Evolutionary conservation across 169 alveolate genomes (phyloP), one percentile per base, ranked within the genome.

Genomic region (Plasmodium billcollinsi): DNA sequence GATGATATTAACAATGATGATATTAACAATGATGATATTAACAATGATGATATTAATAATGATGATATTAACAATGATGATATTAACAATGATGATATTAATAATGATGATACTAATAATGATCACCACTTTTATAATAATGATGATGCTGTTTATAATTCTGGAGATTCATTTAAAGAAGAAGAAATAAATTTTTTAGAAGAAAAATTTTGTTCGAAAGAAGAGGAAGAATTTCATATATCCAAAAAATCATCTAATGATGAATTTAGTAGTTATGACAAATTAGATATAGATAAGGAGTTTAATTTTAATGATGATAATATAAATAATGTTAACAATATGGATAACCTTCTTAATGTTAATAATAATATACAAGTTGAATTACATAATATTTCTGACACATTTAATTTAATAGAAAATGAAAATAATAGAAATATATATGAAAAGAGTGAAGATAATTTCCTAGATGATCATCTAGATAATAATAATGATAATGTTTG

Each of bases 251-350:
- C 11, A 21, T 15, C 21, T 47, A 7, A 12, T 20, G 66, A 49
- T 45, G 62, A 78, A 24, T 11, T 24, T 49, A 6, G 7, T 18
- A 29, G 67, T 29, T 39, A 39, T 39, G 47, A 39, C 0, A 1
- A 39, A 6, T 29, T 52, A 43, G 89, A 78, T 58, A 5, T 66
- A 7, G 89, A 78, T 45, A 52, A 70, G 8, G 89, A 78, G 24
- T 78, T 78, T 43, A 5, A 67, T 43, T 66, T 78, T 59, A 45
- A 24, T 15, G 80, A 78, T 50, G 67, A 59, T 24, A 66, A 33
- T 29, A 66, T 43, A 61, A 11, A 61, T 9, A 62, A 66, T 18
- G 47, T 5, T 39, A 11, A 39, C 9, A 39, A 4, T 2, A 9
- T 63, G 39, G 39, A 63, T 39, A 26, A 26, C 3, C 3, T 26